Percentiles rank a stretch among this genome's conserved stretches.
These are phyloP conservation scores for Corniculantispora saksenae DNA, from an alignment of 2,329 filamentous ascomycete species.

Conservation along the genomic window DNA sequence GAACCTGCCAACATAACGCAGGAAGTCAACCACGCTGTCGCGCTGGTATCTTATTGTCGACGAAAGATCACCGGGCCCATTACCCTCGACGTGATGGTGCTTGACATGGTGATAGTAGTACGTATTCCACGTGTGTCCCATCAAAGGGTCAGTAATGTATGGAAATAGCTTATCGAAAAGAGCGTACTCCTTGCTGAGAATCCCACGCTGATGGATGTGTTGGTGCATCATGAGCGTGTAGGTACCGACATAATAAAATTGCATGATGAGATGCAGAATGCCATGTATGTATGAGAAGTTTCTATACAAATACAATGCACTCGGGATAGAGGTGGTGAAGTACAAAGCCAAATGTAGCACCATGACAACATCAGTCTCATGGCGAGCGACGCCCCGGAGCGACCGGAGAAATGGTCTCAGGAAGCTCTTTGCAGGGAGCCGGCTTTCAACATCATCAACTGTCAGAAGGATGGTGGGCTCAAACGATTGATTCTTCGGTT, in stretches of 20 bases:
- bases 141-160: conserved; percentile 72
- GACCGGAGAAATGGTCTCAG: conserved; percentile 61
- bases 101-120: conserved; percentile 88
- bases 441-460: conserved; percentile 41
- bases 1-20: conserved; percentile 74
- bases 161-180: conserved; percentile 67
- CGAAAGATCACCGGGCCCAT: conserved; percentile 74
- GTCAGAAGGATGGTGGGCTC: conserved; percentile 49
- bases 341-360: conserved; percentile 75
- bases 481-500: conserved; percentile 42
- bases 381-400: conserved; percentile 59
- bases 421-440: conserved; percentile 45
- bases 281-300: conserved; percentile 70
- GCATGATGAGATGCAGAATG: conserved; percentile 64
- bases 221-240: conserved; percentile 85
- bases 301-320: conserved; percentile 64
- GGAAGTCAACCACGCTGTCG: conserved; percentile 65
- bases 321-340: conserved; percentile 68
- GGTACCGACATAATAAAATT: conserved; percentile 67
- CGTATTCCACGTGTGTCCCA: conserved; percentile 83
- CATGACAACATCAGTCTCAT: conserved; percentile 74
- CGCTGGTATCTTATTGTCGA: conserved; percentile 77
- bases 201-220: conserved; percentile 76
- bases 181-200: conserved; percentile 57
- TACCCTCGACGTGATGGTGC: conserved; percentile 81